These are phyloP conservation scores for Fusarium guadeloupense DNA, from an alignment of 2,329 filamentous ascomycete species.

Conservation along the genomic window DNA sequence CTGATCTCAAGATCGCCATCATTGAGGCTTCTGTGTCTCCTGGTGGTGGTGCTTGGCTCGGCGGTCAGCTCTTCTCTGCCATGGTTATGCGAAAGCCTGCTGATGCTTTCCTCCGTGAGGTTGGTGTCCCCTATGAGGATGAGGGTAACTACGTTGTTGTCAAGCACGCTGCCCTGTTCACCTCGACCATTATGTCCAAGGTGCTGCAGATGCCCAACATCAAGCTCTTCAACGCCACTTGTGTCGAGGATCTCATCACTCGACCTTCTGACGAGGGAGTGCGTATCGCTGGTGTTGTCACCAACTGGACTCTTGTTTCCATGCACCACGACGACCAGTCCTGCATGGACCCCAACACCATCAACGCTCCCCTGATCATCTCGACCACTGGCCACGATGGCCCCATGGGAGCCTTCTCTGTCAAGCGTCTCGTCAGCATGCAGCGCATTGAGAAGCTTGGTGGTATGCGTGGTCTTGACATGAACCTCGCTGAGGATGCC, in stretches of 20 bases:
- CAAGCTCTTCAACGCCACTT: conserved; percentile 95
- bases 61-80: conserved; percentile 91
- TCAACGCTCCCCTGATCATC: conserved; percentile 89
- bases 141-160: conserved; percentile 90
- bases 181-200: conserved; percentile 83
- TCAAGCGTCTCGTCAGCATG: conserved; percentile 93
- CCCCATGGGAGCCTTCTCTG: conserved; percentile 89
- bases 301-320: conserved; percentile 93
- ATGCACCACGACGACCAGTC: conserved; percentile 90
- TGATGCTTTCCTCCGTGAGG: conserved; percentile 81
- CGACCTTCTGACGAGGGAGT: conserved; percentile 67
- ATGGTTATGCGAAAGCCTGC: conserved; percentile 97
- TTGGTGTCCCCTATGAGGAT: conserved; percentile 87
- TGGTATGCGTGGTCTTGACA: conserved; percentile 93
- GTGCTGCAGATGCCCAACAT: conserved; percentile 88
- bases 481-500: conserved; percentile 90
- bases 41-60: conserved; percentile 90
- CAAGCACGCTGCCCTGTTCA: conserved; percentile 94
- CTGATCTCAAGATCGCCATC: conserved; percentile 91
- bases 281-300: conserved; percentile 87
- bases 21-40: conserved; percentile 89
- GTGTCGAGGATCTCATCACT: conserved; percentile 92
- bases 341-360: conserved; percentile 98
- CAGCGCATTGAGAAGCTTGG: conserved; percentile 82
- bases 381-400: conserved; percentile 92